Evolutionary conservation across 2,329 filamentous ascomycete genomes (phyloP), one percentile per base, ranked within the genome.

Genomic region (Coniochaeta sp.): DNA sequence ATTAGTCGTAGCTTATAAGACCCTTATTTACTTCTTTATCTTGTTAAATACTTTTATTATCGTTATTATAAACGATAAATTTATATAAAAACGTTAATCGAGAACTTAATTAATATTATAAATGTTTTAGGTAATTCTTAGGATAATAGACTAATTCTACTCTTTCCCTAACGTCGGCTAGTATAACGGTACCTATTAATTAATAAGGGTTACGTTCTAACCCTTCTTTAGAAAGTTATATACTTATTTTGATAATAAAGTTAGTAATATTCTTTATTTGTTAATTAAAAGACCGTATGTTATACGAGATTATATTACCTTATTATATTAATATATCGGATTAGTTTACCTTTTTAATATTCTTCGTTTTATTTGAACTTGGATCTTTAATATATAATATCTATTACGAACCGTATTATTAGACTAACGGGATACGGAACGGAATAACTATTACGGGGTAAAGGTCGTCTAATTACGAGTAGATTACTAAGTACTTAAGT

Each of bases 311-410:
- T 5, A 38, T 5, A 24, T 19, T 57, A 31, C n/a, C 28, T 11
- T 5, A 31, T 17, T 19, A 16, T 43, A 26, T 22, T 44, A 17
- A 58, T 11, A 7, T 16, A 19, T 31, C 33, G 33, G 24, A 55
- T 11, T 64, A 76, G 71, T 75, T 71, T 69, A 68, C 73, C 0
- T 78, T 75, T 55, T 64, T 77, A 6, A 57, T 60, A 58, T 77
- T 80, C 50, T 72, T 86, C 31, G 64, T 70, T 38, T 59, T 84
- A 43, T 86, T 87, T 62, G 81, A 85, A 65, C 24, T 84, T 0
- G 84, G 84, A 1, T 83, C 79, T 0, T 64, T 81, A 3, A 68
- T 87, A n/a, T n/a, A n/a, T n/a, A n/a, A n/a, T n/a, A n/a, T n/a
- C n/a, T n/a, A n/a, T n/a, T n/a, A n/a, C n/a, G n/a, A n/a, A n/a